Evolutionary conservation across 352 stramenopile genomes (phyloP).

Genomic region (Globisporangium cylindrosporum): DNA sequence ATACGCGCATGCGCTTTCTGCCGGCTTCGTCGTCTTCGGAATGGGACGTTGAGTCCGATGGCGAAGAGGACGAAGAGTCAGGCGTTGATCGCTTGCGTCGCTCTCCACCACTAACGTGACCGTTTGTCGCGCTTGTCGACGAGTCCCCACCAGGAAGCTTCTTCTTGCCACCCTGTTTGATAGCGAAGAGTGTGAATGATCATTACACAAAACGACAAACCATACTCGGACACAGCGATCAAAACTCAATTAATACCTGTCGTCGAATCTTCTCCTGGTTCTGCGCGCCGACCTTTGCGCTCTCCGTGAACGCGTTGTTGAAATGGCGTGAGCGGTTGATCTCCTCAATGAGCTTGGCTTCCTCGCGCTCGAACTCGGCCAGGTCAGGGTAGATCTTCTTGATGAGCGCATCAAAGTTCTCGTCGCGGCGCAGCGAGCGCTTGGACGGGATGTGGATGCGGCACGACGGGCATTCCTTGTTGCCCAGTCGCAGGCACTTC

Average conservation of each 20-base stretch:
- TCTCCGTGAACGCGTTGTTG: constrained; percentile 79
- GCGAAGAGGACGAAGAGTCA: not conserved
- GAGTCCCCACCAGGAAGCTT: constrained; percentile 5
- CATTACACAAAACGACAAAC: not conserved
- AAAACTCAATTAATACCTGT: constrained; percentile 29
- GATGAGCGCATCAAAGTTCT: constrained; percentile 87
- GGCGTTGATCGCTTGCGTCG: not conserved
- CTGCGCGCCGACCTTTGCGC: constrained; percentile 63
- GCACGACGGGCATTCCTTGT: constrained; percentile 88
- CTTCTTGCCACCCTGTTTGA: constrained; percentile 11
- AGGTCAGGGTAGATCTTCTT: constrained; percentile 84
- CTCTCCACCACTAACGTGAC: not conserved
- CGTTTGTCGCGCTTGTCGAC: not conserved
- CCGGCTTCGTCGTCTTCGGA: constrained; percentile 1
- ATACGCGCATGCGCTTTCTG: constrained; percentile 7
- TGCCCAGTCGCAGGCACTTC: constrained; percentile 78
- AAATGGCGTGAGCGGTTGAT: constrained; percentile 79
- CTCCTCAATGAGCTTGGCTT: constrained; percentile 80
- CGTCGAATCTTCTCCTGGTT: constrained; percentile 64
- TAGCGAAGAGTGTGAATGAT: too few species aligned
- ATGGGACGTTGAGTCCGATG: constrained; percentile 14
- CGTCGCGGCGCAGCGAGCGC: constrained; percentile 76
- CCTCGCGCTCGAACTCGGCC: constrained; percentile 69
- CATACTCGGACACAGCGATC: not conserved
- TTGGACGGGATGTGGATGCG: constrained; percentile 89